Base-by-base conservation (phyloP, 2,329 filamentous ascomycete species). In the Neonectria punicea region DNA sequence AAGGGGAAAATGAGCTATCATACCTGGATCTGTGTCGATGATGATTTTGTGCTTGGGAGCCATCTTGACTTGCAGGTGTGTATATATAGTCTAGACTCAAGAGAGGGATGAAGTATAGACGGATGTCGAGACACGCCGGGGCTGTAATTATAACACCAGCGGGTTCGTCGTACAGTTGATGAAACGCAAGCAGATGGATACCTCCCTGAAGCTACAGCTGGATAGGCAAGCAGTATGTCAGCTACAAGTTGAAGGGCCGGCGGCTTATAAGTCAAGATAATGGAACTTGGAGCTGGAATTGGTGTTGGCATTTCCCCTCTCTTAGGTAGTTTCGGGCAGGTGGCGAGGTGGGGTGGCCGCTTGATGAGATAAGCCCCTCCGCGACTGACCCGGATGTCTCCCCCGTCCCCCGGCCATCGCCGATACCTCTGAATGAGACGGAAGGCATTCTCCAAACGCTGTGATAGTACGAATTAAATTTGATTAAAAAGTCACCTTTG, bases 1-100 rank as follows among this genome's bases (percentile, higher is more conserved):
- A 16, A 10, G n/a, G 5, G 25, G 5, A 6, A 6, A 25, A n/a
- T 11, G 2, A 2, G 30, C 36, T 3, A 70, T 36, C 78, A 70
- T 84, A 93, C 94, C 82, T 71, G 95, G 95, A 78, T 98, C 96
- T 2, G 95, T 98, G 77, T 99, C 96, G 74, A 99, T 96, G 74
- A 99, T 98, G 72, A 99, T 90, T 74, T 91, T 90, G 74, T 87
- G 89, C 73, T 88, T 89, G 30, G 90, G 86, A 60, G 88, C 84
- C 90, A 93, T 92, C 61, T 59, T 62, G 58, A 53, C 7, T 10
- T 25, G 14, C 9, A 41, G 22, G 20, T 41, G 28, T 16, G 30
- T 30, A 13, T 25, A 20, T 47, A 51, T 34, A 36, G 4, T 20
- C n/a, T 16, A 34, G 30, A 28, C n/a, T 22, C 30, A 18, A 25